Percentiles rank a stretch among this genome's conserved stretches.
phyloP scores from a whole-genome alignment of 805 yeast genomes.

The Cyberlindnera veronae region DNA sequence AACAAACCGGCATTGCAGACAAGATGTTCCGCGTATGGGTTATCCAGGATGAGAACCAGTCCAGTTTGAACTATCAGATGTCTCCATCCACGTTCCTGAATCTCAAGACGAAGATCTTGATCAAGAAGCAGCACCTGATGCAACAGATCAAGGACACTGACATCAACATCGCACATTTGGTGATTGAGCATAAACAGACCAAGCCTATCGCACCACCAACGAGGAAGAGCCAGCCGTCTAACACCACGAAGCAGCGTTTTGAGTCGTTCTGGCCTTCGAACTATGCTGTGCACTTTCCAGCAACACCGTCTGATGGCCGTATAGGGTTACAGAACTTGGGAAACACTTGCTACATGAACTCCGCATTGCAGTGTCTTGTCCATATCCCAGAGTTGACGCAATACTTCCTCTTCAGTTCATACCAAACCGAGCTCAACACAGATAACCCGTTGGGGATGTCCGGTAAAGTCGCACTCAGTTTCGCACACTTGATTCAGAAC shows the following conservation, averaged over 20 bases:
- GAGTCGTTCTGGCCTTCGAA: slow-evolving; percentile 37
- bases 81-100: slow-evolving; percentile 29
- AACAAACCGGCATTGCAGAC: slow-evolving; percentile 1
- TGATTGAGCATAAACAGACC: slow-evolving; percentile 31
- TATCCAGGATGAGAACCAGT: slow-evolving; percentile 13
- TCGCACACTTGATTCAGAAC: slow-evolving; percentile 62
- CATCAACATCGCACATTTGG: slow-evolving; percentile 28
- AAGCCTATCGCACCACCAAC: not conserved
- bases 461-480: slow-evolving; percentile 78
- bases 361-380: slow-evolving; percentile 83
- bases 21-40: slow-evolving; percentile 25
- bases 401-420: slow-evolving; percentile 65
- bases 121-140: slow-evolving; percentile 27
- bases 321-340: slow-evolving; percentile 73
- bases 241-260: slow-evolving; percentile 3
- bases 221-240: not conserved
- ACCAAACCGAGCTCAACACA: slow-evolving; percentile 61
- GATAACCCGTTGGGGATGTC: slow-evolving; percentile 82
- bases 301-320: slow-evolving; percentile 43
- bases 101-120: slow-evolving; percentile 20
- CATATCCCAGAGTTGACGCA: slow-evolving; percentile 82
- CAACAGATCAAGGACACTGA: too few relatives aligned
- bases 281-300: slow-evolving; percentile 29
- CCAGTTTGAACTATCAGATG: slow-evolving; percentile 19
- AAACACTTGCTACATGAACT: slow-evolving; percentile 92